Conservation (phyloP, 495 filamentous ascomycete species). For the Penicillium taxi region DNA sequence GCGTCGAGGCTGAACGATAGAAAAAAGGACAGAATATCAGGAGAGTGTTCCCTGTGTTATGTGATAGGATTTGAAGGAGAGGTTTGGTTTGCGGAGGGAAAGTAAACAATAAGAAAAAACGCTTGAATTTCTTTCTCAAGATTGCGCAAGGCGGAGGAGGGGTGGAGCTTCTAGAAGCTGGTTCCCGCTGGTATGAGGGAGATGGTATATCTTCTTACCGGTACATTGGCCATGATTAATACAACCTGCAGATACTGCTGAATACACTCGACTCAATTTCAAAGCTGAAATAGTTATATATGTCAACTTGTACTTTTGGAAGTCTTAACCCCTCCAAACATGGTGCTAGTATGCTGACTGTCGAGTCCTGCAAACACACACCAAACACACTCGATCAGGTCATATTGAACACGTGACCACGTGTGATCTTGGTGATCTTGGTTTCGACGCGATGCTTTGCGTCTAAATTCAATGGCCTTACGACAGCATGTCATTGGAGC, state of each 20-base stretch:
- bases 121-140: slow-evolving; percentile 1
- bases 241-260: background rate
- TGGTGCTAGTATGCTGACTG: too few relatives aligned
- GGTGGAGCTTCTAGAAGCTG: slow-evolving; percentile 18
- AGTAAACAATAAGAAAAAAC: background rate
- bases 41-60: background rate
- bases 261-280: background rate
- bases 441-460: too few relatives aligned
- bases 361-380: slow-evolving; percentile 25
- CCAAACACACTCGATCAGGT: slow-evolving; percentile 20
- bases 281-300: too few relatives aligned
- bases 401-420: slow-evolving; percentile 29
- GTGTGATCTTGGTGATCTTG: slow-evolving; percentile 19
- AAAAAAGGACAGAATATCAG: slow-evolving; percentile 2
- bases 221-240: slow-evolving; percentile 5
- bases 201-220: slow-evolving; percentile 5
- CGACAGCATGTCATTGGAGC: slow-evolving; percentile 34
- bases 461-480: slow-evolving; percentile 7
- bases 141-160: slow-evolving; percentile 16
- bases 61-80: background rate
- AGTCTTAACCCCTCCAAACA: too few relatives aligned
- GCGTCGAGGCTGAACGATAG: background rate
- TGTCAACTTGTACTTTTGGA: too few relatives aligned
- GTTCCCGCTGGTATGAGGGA: slow-evolving; percentile 1
- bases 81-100: background rate